Base-by-base conservation (phyloP, 345 rosid genomes). In the Populus simonii region DNA sequence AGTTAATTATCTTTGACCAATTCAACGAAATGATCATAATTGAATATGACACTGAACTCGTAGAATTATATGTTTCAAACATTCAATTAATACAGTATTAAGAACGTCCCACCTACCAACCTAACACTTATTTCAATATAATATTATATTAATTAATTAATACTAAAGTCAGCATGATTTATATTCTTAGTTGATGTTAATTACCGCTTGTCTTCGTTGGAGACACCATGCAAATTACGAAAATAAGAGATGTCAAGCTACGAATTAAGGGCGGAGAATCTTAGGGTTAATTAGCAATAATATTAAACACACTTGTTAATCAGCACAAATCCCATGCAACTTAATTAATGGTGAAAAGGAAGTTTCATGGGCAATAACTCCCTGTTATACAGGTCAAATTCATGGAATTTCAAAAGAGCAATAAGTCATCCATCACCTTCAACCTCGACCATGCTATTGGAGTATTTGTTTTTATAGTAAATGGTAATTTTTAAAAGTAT, bases 311-410 rank as follows among this genome's bases (percentile, higher is more conserved):
- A 38, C 10, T 6, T 15, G 2, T 5, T 49, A 23, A 8, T 18
- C 5, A 23, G n/a, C 2, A 29, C 2, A 31, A 31, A 7, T 9
- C 16, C 38, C 66, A 18, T 68, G 22, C 51, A 36, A 17, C 15
- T 17, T 22, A 73, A 73, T 15, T 22, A 29, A 59, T 35, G 25
- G 61, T 12, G 45, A 15, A 16, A 22, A 29, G 3, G 84, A 82
- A 80, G 76, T 66, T 85, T 80, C 84, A 5, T 39, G 22, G 71
- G 80, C 22, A 70, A 38, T 36, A 12, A 55, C 20, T 29, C 4
- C 38, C n/a, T 8, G 0, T 6, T 25, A 6, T 68, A 18, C 12
- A 68, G 75, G 79, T 25, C 76, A 55, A 38, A 57, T 84, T 78
- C 86, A 68, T 23, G 68, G 76, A 81, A 81, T 75, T 65, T 29